A percentile compares a stretch with the other conserved stretches of the same genome.
phyloP scores from a whole-genome alignment of 208 protist species.

The Novymonas esmeraldas region DNA sequence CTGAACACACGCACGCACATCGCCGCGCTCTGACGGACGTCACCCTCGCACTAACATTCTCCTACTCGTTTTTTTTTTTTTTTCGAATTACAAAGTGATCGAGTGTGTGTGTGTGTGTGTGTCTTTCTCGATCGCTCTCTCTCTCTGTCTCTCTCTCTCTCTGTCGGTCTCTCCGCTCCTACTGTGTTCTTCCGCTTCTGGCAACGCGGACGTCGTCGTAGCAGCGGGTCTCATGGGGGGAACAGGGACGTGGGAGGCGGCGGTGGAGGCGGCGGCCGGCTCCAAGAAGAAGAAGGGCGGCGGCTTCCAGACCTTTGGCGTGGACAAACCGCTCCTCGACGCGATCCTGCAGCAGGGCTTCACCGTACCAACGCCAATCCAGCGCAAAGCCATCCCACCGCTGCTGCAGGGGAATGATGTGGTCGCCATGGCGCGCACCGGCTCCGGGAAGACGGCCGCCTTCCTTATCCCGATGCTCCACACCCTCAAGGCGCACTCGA shows the following conservation, averaged over 20 bases:
- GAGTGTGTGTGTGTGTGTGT: too few species aligned
- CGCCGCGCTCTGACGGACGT: neutral
- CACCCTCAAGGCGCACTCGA: constrained; percentile 89
- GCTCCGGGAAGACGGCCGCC: constrained; percentile 99
- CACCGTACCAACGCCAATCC: constrained; percentile 99
- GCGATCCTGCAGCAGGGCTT: constrained; percentile 96
- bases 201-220: neutral
- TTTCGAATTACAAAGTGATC: too few species aligned
- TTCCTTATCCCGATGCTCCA: constrained; percentile 99
- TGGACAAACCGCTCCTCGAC: constrained; percentile 92
- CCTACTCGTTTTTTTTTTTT: neutral
- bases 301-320: constrained; percentile 89
- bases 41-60: neutral
- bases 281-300: constrained; percentile 84
- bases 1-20: too few species aligned
- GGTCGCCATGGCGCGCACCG: constrained; percentile 99
- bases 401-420: constrained; percentile 97
- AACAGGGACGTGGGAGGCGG: constrained; percentile 76
- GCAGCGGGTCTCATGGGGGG: constrained; percentile 69
- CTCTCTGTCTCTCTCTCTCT: too few species aligned
- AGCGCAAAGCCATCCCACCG: constrained; percentile 96
- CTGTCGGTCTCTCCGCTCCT: neutral
- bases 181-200: neutral
- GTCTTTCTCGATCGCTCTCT: too few species aligned
- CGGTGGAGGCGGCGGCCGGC: constrained; percentile 52